These are phyloP conservation scores for Sporothrix brunneoviolacea DNA, from an alignment of 2,329 filamentous ascomycete genomes.

Conservation along the genomic window DNA sequence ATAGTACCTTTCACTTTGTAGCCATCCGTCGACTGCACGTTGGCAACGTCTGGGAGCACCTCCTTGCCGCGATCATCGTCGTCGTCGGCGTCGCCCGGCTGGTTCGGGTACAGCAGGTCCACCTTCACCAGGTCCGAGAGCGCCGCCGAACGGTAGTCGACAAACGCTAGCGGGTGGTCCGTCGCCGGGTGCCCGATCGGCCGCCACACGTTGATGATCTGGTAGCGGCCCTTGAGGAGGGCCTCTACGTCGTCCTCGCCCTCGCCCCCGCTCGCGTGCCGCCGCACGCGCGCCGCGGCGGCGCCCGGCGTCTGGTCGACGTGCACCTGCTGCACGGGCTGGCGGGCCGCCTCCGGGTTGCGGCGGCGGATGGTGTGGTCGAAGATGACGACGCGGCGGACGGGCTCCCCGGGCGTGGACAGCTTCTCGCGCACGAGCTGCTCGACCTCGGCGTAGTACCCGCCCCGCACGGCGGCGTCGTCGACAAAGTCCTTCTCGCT, in stretches of 20 bases:
- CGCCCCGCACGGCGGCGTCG: slow-evolving; percentile 44
- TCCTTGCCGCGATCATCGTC: slow-evolving; percentile 54
- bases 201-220: slow-evolving; percentile 67
- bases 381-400: slow-evolving; percentile 61
- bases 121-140: slow-evolving; percentile 54
- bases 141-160: slow-evolving; percentile 56
- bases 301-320: slow-evolving; percentile 64
- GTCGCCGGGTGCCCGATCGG: slow-evolving; percentile 56
- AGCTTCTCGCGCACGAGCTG: slow-evolving; percentile 47
- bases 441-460: slow-evolving; percentile 59
- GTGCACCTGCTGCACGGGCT: slow-evolving; percentile 63
- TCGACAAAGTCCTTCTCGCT: slow-evolving; percentile 49
- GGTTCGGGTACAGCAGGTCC: slow-evolving; percentile 54
- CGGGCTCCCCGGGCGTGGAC: slow-evolving; percentile 23
- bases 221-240: slow-evolving; percentile 51
- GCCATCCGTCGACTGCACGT: slow-evolving; percentile 44
- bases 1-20: slow-evolving; percentile 46
- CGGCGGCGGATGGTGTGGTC: slow-evolving; percentile 63
- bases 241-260: slow-evolving; percentile 47
- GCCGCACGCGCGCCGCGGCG: slow-evolving; percentile 52
- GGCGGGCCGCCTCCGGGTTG: slow-evolving; percentile 47
- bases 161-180: slow-evolving; percentile 58
- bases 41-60: slow-evolving; percentile 41
- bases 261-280: slow-evolving; percentile 42
- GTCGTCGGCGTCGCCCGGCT: slow-evolving; percentile 20